A percentile compares a stretch with the other conserved stretches of the same genome.
Evolutionary conservation across 2,329 filamentous ascomycete species (phyloP).

Genomic region (Magnaporthiopsis poae): DNA sequence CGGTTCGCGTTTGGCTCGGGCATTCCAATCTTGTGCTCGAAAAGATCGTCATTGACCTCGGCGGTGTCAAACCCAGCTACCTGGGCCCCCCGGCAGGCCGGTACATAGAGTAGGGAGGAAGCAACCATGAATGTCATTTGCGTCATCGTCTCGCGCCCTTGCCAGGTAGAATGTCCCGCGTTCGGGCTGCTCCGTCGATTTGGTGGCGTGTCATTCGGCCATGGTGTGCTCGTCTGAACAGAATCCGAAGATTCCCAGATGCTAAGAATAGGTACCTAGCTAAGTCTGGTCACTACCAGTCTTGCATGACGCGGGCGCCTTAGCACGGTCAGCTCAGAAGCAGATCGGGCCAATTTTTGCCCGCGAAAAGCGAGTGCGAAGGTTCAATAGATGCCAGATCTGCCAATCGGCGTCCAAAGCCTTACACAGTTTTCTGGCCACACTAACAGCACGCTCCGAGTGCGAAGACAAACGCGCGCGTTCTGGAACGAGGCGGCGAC

Average conservation of each 20-base stretch:
- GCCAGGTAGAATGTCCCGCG: too few species aligned
- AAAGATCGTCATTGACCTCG: conserved; percentile 27
- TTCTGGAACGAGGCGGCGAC: not conserved
- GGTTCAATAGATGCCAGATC: not conserved
- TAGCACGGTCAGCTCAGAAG: not conserved
- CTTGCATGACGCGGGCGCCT: not conserved
- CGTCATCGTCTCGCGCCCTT: not conserved
- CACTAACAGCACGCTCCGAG: not conserved
- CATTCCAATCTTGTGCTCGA: conserved; percentile 23
- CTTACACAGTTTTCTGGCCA: too few species aligned
- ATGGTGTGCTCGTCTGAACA: not conserved
- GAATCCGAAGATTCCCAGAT: not conserved
- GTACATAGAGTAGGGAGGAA: conserved; percentile 4
- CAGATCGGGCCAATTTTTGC: not conserved
- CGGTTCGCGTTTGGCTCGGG: conserved; percentile 19
- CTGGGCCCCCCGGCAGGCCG: conserved; percentile 21
- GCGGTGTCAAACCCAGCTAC: conserved; percentile 25
- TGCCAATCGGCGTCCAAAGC: not conserved
- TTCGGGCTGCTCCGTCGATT: not conserved
- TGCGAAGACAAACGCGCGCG: not conserved
- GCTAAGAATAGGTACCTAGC: not conserved
- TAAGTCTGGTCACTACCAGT: not conserved
- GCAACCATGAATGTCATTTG: not conserved
- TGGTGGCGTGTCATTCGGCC: not conserved
- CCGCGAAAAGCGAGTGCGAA: not conserved